These are phyloP conservation scores for Diaporthe sp. DNA, from an alignment of 2,329 filamentous ascomycete genomes.

Conservation along the genomic window DNA sequence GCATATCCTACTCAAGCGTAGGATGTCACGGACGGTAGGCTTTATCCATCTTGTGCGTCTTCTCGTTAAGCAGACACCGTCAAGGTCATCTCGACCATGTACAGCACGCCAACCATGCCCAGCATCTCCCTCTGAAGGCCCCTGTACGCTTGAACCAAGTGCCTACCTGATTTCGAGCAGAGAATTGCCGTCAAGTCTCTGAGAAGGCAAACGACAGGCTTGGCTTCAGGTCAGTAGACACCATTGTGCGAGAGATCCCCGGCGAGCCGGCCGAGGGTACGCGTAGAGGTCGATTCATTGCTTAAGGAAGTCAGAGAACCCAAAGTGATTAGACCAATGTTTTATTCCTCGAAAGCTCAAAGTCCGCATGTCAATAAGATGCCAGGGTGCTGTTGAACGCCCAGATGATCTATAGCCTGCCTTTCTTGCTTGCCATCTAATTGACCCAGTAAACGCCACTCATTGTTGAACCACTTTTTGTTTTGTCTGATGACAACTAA, in stretches of 20 bases:
- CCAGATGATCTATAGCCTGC: slow-evolving; percentile 19
- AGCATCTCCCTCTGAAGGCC: background rate
- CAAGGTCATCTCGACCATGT: background rate
- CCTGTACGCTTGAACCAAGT: background rate
- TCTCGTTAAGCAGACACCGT: background rate
- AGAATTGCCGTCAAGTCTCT: background rate
- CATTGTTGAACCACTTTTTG: background rate
- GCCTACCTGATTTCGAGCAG: background rate
- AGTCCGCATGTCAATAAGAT: slow-evolving; percentile 4
- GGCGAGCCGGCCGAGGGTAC: background rate
- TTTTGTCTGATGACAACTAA: background rate
- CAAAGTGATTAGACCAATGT: background rate
- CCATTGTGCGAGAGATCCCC: background rate
- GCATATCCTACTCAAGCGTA: background rate
- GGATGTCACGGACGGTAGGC: background rate
- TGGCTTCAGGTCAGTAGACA: no score
- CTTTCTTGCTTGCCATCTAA: background rate
- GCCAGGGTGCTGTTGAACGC: slow-evolving; percentile 33
- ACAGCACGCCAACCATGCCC: background rate
- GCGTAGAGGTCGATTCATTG: background rate
- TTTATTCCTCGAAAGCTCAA: background rate
- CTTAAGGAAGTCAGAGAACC: background rate
- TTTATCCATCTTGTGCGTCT: background rate
- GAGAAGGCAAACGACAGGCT: background rate
- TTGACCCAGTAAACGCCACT: slow-evolving; percentile 22